Evolutionary conservation across 306 rosid genomes (phyloP).

Genomic region (Begonia masoniana): DNA sequence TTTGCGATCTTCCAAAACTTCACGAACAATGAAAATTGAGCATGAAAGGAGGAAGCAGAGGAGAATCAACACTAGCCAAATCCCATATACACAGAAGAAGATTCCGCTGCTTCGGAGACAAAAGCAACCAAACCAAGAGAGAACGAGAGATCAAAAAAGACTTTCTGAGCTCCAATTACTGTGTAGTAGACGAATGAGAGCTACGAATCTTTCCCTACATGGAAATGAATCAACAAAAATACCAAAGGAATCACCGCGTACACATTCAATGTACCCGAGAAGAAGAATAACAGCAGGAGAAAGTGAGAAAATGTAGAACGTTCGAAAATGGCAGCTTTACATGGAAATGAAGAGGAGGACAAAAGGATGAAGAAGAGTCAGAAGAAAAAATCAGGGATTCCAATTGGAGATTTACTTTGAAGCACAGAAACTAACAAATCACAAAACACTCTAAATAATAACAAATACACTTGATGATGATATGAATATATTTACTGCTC

Average conservation of each 20-base stretch:
- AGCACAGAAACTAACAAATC: too few species aligned
- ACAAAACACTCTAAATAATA: too few species aligned
- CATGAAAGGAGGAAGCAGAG: neutral
- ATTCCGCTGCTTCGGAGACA: conserved; percentile 79
- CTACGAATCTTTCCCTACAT: neutral
- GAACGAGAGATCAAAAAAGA: neutral
- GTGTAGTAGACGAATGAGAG: neutral
- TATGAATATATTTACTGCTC: too few species aligned
- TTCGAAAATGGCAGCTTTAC: neutral
- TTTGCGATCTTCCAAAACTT: neutral
- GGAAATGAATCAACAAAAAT: neutral
- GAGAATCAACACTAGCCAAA: too few species aligned
- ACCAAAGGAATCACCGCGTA: neutral
- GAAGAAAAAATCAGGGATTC: too few species aligned
- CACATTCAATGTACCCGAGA: too few species aligned
- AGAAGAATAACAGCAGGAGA: neutral
- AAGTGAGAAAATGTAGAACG: neutral
- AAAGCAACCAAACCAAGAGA: conserved; percentile 19
- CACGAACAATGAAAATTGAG: neutral
- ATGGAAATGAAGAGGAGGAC: neutral
- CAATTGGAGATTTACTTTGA: too few species aligned
- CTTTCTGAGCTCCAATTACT: neutral
- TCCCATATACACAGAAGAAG: conserved; percentile 10
- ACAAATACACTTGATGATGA: too few species aligned
- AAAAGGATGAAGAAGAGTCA: too few species aligned